Evolutionary conservation across 2,329 filamentous ascomycete species (phyloP).

Genomic region (Penicillium sp.): DNA sequence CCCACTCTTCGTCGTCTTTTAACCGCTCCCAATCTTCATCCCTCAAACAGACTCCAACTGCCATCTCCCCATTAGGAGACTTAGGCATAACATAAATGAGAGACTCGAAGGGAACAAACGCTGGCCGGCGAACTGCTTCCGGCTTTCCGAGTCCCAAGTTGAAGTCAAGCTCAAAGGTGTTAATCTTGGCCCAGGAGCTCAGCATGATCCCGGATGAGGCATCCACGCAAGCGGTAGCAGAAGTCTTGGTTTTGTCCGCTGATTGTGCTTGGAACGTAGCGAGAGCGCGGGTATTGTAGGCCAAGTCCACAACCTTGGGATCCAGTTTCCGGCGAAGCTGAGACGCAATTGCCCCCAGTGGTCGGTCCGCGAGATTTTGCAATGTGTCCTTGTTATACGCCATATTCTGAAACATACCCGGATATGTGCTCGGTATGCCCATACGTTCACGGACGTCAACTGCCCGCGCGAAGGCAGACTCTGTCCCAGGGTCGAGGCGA

Average conservation of each 20-base stretch:
- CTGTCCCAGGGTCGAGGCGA: slow-evolving; percentile 30
- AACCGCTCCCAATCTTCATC: slow-evolving; percentile 53
- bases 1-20: slow-evolving; percentile 47
- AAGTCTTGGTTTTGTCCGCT: slow-evolving; percentile 40
- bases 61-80: slow-evolving; percentile 47
- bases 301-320: slow-evolving; percentile 27
- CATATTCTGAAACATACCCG: slow-evolving; percentile 53
- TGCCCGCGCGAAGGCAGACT: slow-evolving; percentile 49
- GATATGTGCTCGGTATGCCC: slow-evolving; percentile 46
- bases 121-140: slow-evolving; percentile 51
- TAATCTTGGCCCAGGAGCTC: slow-evolving; percentile 57
- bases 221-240: slow-evolving; percentile 33
- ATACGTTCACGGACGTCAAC: slow-evolving; percentile 52
- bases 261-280: slow-evolving; percentile 42
- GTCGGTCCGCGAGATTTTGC: slow-evolving; percentile 30
- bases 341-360: slow-evolving; percentile 41
- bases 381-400: slow-evolving; percentile 42
- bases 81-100: slow-evolving; percentile 56
- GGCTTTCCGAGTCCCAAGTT: slow-evolving; percentile 51
- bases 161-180: slow-evolving; percentile 50
- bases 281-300: slow-evolving; percentile 43
- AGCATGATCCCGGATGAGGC: slow-evolving; percentile 51
- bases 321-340: slow-evolving; percentile 45
- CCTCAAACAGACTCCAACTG: slow-evolving; percentile 49
- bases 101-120: slow-evolving; percentile 50